These are phyloP conservation scores for Borovskyia barvae DNA, from an alignment of 208 protist species.

Conservation along the genomic window DNA sequence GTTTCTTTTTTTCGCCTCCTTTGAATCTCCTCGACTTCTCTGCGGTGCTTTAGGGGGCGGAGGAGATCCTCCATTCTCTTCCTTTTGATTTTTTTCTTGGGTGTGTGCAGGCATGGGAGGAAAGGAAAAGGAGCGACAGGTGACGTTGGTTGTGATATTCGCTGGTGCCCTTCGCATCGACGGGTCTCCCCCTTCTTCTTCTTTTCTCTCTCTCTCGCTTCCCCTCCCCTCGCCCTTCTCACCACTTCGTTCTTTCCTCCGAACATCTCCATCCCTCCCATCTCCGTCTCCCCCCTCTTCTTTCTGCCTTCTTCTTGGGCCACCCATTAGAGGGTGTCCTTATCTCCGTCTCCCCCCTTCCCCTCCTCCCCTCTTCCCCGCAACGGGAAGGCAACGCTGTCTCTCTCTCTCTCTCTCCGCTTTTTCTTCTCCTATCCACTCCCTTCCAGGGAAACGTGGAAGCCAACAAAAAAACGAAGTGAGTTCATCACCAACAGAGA, in stretches of 20 bases:
- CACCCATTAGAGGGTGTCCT: no score
- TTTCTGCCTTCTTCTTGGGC: no score
- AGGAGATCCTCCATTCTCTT: neutral
- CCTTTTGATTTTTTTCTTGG: neutral
- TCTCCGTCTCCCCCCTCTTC: no score
- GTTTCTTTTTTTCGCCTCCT: neutral
- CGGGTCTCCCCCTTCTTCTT: no score
- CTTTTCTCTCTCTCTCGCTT: constrained; percentile 1
- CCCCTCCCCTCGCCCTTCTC: neutral
- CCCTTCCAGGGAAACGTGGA: neutral
- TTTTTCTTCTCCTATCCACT: no score
- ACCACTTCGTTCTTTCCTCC: no score
- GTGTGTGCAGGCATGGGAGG: neutral
- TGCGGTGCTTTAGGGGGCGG: constrained; percentile 4
- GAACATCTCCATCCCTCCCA: no score
- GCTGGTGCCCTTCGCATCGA: no score
- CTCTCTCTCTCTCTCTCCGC: neutral
- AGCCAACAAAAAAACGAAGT: neutral
- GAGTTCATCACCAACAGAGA: constrained; percentile 1
- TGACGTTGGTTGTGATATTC: no score
- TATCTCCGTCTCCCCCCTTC: no score
- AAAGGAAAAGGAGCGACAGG: neutral
- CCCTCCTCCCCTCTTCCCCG: no score
- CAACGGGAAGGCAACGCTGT: no score
- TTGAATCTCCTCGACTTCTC: neutral